These are phyloP conservation scores for Kregervanrija fluxuum DNA, from an alignment of 805 yeast species.

Conservation along the genomic window DNA sequence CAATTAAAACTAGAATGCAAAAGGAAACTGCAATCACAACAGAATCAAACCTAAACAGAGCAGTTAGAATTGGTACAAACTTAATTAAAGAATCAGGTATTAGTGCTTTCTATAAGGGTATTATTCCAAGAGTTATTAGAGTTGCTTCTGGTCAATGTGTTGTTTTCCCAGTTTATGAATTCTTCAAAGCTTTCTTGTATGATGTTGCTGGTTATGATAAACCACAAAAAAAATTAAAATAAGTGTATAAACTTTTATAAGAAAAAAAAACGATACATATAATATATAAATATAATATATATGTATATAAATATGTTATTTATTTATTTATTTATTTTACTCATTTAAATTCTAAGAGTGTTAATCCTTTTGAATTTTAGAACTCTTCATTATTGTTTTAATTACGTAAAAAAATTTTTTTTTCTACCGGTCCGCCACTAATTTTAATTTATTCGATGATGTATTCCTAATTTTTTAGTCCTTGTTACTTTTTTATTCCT, in stretches of 20 bases:
- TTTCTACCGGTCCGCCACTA: too few species aligned
- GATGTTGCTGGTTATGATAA: conserved; percentile 19
- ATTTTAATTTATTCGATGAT: background rate
- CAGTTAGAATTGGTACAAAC: conserved; percentile 70
- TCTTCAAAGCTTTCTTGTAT: conserved; percentile 62
- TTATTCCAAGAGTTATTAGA: conserved; percentile 97
- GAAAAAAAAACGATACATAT: background rate
- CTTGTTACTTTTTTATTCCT: background rate
- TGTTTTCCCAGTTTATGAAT: conserved; percentile 94
- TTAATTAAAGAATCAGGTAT: conserved; percentile 85
- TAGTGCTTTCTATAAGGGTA: conserved; percentile 88
- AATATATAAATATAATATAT: background rate
- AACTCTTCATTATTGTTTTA: background rate
- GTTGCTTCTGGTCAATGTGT: conserved; percentile 99
- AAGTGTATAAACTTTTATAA: background rate
- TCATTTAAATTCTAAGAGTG: background rate
- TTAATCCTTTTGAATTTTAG: background rate
- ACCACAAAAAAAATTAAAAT: conserved; percentile 15
- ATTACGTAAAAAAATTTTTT: background rate
- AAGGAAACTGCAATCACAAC: conserved; percentile 67
- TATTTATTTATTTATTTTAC: background rate
- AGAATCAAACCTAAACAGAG: conserved; percentile 66
- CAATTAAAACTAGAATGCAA: conserved; percentile 95
- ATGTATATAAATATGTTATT: background rate
- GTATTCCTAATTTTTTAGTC: background rate